A percentile compares a stretch with the other conserved stretches of the same genome.
These are phyloP conservation scores for Zalaria sp. DNA, from an alignment of 2,329 filamentous ascomycete genomes.

Conservation along the genomic window DNA sequence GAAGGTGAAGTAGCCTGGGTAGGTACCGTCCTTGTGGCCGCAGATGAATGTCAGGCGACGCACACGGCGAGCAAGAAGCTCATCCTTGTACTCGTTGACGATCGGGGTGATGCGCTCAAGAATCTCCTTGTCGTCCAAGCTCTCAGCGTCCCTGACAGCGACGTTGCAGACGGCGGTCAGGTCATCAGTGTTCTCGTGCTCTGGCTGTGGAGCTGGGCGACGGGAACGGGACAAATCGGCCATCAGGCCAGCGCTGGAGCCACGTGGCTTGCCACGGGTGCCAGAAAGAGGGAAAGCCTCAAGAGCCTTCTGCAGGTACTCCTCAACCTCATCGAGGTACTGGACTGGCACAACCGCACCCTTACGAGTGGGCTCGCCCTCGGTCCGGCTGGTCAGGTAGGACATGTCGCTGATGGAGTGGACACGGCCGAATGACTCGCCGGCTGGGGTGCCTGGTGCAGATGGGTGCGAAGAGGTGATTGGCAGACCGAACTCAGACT, in stretches of 20 bases:
- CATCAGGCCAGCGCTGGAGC: slow-evolving; percentile 35
- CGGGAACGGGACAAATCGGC: slow-evolving; percentile 28
- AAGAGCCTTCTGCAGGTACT: slow-evolving; percentile 68
- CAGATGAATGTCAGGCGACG: slow-evolving; percentile 93
- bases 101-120: slow-evolving; percentile 61
- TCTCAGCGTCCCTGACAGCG: slow-evolving; percentile 78
- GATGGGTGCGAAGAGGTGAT: slow-evolving; percentile 69
- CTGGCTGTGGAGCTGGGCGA: slow-evolving; percentile 20
- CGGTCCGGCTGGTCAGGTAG: slow-evolving; percentile 60
- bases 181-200: slow-evolving; percentile 53
- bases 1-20: slow-evolving; percentile 98
- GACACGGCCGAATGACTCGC: slow-evolving; percentile 63
- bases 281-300: slow-evolving; percentile 56
- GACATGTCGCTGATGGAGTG: slow-evolving; percentile 96
- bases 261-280: slow-evolving; percentile 31
- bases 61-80: slow-evolving; percentile 66
- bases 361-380: slow-evolving; percentile 64
- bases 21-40: slow-evolving; percentile 83
- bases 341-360: slow-evolving; percentile 89
- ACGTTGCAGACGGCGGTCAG: slow-evolving; percentile 87
- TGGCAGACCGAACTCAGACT: slow-evolving; percentile 77
- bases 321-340: slow-evolving; percentile 89
- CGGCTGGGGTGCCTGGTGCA: slow-evolving; percentile 44
- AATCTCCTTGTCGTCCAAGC: slow-evolving; percentile 66
- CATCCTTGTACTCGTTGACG: slow-evolving; percentile 67